A percentile compares a stretch with the other conserved stretches of the same genome.
Evolutionary conservation across 73 alveolate genomes (phyloP).

Genomic region (Stentor roeselii): DNA sequence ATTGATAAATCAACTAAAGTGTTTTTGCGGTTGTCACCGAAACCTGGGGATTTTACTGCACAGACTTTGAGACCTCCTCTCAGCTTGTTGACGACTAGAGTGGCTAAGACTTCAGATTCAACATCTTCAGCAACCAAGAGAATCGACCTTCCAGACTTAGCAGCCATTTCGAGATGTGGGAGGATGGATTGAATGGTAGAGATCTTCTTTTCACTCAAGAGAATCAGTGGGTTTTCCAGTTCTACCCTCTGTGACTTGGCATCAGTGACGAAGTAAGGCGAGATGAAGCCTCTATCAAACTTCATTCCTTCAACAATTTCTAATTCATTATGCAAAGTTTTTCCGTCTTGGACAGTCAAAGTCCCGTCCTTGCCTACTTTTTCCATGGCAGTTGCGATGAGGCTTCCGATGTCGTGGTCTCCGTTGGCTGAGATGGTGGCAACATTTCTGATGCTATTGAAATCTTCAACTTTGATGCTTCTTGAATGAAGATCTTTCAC

Average conservation of each 20-base stretch:
- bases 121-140: slow-evolving; percentile 95
- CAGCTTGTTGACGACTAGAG: slow-evolving; percentile 87
- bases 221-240: slow-evolving; percentile 88
- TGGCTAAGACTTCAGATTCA: slow-evolving; percentile 92
- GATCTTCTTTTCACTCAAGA: slow-evolving; percentile 92
- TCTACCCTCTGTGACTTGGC: slow-evolving; percentile 71
- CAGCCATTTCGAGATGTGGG: slow-evolving; percentile 79
- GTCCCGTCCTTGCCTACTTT: slow-evolving; percentile 96
- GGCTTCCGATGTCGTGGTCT: slow-evolving; percentile 87
- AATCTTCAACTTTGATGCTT: background rate
- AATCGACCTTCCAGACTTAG: slow-evolving; percentile 75
- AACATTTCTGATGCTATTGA: too few species aligned
- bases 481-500: slow-evolving; percentile 52
- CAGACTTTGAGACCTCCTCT: slow-evolving; percentile 93
- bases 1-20: slow-evolving; percentile 83
- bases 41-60: slow-evolving; percentile 96
- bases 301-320: slow-evolving; percentile 96
- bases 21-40: slow-evolving; percentile 95
- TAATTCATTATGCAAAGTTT: slow-evolving; percentile 93
- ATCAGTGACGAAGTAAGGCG: slow-evolving; percentile 97
- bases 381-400: slow-evolving; percentile 91
- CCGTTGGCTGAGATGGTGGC: slow-evolving; percentile 98
- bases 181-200: slow-evolving; percentile 84
- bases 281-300: slow-evolving; percentile 95
- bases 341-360: slow-evolving; percentile 91